Evolutionary conservation across 2,329 filamentous ascomycete genomes (phyloP).

Genomic region (Claviceps spartinae): DNA sequence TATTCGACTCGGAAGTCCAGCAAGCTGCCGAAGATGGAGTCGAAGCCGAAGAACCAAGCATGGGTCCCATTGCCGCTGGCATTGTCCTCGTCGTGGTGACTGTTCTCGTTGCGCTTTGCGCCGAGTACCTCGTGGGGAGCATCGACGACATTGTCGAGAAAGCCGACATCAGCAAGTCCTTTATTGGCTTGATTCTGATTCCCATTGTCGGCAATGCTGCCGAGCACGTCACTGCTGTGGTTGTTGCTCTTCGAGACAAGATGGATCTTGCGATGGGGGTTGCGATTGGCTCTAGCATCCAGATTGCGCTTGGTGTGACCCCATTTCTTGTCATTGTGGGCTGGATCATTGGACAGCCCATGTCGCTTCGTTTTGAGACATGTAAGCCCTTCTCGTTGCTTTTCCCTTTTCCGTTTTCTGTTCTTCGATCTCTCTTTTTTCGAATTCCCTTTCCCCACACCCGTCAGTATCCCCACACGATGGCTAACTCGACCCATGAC

Average conservation of each 20-base stretch:
- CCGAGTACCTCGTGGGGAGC: conserved; percentile 64
- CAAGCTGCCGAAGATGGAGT: conserved; percentile 30
- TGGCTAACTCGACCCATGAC: not conserved
- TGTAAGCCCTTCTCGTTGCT: conserved; percentile 15
- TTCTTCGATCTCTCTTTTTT: too few species aligned
- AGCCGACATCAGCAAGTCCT: conserved; percentile 63
- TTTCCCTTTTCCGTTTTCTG: not conserved
- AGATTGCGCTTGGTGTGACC: conserved; percentile 71
- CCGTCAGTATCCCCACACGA: too few species aligned
- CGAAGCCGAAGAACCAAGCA: conserved; percentile 32
- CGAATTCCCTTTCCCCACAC: too few species aligned
- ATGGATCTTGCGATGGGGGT: conserved; percentile 65
- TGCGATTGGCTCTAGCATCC: conserved; percentile 68
- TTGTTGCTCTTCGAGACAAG: conserved; percentile 66
- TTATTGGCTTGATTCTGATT: conserved; percentile 67
- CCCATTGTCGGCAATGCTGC: conserved; percentile 72
- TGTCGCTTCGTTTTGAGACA: conserved; percentile 69
- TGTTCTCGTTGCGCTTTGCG: conserved; percentile 56
- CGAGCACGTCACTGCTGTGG: conserved; percentile 69
- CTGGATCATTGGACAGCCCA: conserved; percentile 59
- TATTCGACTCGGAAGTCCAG: conserved; percentile 48
- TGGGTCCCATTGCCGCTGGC: conserved; percentile 50
- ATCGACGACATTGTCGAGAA: conserved; percentile 59
- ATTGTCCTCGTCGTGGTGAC: conserved; percentile 58
- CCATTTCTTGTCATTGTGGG: conserved; percentile 68